Conservation (phyloP, 768 basidiomycete genomes). For the Lactifluus volemus region DNA sequence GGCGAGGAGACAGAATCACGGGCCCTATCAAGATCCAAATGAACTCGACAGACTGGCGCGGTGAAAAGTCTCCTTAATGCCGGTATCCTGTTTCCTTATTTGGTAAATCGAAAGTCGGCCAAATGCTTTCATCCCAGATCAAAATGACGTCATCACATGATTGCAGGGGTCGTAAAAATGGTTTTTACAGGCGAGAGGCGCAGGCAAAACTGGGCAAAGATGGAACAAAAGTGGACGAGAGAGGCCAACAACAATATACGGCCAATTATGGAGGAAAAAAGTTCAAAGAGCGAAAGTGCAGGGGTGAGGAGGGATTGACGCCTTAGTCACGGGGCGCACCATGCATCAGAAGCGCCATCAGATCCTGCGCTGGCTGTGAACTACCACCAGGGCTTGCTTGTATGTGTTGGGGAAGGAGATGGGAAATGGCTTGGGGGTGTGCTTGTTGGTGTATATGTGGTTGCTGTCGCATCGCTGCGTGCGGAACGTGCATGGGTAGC, state of each 20-base stretch:
- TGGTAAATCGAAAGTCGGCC: slow-evolving; percentile 2
- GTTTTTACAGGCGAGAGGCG: slow-evolving; percentile 5
- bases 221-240: slow-evolving; percentile 3
- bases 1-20: not conserved
- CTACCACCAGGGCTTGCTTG: slow-evolving; percentile 42
- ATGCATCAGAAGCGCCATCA: slow-evolving; percentile 81
- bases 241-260: slow-evolving; percentile 11
- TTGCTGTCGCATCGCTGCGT: slow-evolving; percentile 41
- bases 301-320: not conserved
- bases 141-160: slow-evolving; percentile 13
- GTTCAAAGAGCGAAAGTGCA: slow-evolving; percentile 1
- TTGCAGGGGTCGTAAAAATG: not conserved
- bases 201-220: not conserved
- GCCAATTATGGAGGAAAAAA: not conserved
- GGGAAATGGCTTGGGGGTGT: slow-evolving; percentile 48
- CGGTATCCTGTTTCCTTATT: slow-evolving; percentile 7
- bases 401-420: slow-evolving; percentile 45
- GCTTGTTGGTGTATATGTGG: slow-evolving; percentile 43
- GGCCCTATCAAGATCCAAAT: slow-evolving; percentile 10
- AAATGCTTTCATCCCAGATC: slow-evolving; percentile 6
- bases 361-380: slow-evolving; percentile 57
- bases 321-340: slow-evolving; percentile 55
- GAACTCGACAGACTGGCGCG: slow-evolving; percentile 1
- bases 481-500: slow-evolving; percentile 30
- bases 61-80: slow-evolving; percentile 13